Base-by-base conservation (phyloP, 371 early-diverging fungal genomes). In the Mucor racemosus region DNA sequence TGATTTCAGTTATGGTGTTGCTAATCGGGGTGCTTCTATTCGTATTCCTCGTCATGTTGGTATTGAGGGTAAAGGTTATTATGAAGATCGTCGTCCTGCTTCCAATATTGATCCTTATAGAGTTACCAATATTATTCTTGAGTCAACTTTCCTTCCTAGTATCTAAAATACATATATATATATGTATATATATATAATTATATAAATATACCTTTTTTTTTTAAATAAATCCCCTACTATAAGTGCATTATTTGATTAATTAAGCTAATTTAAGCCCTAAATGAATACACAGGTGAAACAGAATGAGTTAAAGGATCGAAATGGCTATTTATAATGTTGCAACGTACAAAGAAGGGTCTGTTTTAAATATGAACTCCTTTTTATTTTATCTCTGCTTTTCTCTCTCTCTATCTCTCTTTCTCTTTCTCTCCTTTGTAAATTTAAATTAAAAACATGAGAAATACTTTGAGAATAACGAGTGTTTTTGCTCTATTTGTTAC, bases 101-200 rank as follows among this genome's bases (percentile, higher is more conserved):
- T 79, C 80, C 39, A 84, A 84, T 68, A 84, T 84, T 50, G 81
- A 84, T 62, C 84, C 85, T 35, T 85, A 85, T 63, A 69, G 69
- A 56, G 85, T 83, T 4, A 76, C 80, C 15, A 63, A 69, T 41
- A 78, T 84, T 61, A 76, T 84, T 56, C 73, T 80, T 60, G 74
- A 76, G 62, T 78, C 85, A 19, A 71, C 80, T 17, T 73, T 77
- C 31, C 55, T 55, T 34, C 55, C 55, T 34, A 11, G 15, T 34
- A 15, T 33, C 6, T 31, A 31, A 34, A 10, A n/a, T 15, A 35
- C 21, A 34, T 13, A 11, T 31, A 14, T 55, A 34, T 35, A 68
- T 26, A 60, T 8, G 26, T 26, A 26, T 26, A 26, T 26, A 26
- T 1, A 26, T 31, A 44, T 60, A 41, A n/a, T n/a, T n/a, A n/a